A percentile compares a stretch with the other conserved stretches of the same genome.
Evolutionary conservation across 371 early-diverging fungal genomes (phyloP).

Genomic region (Catenaria anguillulae): DNA sequence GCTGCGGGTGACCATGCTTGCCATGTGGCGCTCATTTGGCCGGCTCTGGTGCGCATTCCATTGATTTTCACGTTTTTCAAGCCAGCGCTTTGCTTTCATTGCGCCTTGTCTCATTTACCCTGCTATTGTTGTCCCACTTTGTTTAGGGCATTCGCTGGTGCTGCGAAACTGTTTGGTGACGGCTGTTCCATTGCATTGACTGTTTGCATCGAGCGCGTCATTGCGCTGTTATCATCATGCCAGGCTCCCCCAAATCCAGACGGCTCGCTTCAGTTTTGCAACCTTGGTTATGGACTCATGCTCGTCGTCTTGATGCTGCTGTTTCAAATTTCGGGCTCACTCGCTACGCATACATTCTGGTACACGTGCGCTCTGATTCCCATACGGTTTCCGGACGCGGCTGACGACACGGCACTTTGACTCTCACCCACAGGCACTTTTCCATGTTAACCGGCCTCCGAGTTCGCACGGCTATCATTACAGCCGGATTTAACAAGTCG

Average conservation of each 20-base stretch:
- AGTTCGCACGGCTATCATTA: conserved; percentile 31
- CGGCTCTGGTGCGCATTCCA: neutral
- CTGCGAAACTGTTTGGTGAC: neutral
- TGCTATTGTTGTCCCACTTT: neutral
- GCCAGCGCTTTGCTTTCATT: neutral
- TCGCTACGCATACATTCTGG: neutral
- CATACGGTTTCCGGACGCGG: too few relatives aligned
- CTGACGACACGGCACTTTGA: too few relatives aligned
- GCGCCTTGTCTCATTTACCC: neutral
- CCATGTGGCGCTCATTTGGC: neutral
- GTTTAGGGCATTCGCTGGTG: neutral
- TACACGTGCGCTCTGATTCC: too few relatives aligned
- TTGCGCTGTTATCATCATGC: neutral
- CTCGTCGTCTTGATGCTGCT: neutral
- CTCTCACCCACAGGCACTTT: too few relatives aligned
- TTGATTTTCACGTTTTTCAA: too few relatives aligned
- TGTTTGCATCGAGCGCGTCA: neutral
- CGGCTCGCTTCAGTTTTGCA: neutral
- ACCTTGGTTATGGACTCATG: neutral
- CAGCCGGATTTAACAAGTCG: conserved; percentile 44
- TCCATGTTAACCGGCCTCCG: conserved; percentile 26
- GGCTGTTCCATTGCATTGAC: neutral
- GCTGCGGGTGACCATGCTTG: neutral
- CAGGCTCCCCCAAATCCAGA: neutral
- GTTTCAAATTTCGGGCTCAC: neutral